These are phyloP conservation scores for Viola odorata DNA, from an alignment of 345 rosid genomes.

Conservation along the genomic window DNA sequence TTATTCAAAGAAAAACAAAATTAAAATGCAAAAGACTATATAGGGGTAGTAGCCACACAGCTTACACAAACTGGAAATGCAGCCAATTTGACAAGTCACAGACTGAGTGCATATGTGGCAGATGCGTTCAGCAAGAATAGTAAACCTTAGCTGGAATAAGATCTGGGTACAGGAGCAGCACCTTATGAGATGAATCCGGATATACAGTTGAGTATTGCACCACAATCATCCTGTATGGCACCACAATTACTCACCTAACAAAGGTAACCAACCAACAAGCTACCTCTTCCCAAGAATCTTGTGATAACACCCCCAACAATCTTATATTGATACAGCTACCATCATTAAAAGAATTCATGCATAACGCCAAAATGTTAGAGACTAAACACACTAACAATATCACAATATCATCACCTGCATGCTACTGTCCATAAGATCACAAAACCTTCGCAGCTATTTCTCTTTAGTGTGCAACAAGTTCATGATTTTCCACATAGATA, in stretches of 20 bases:
- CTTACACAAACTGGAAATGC: not conserved
- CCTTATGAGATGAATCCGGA: constrained; percentile 51
- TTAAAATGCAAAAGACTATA: too few species aligned
- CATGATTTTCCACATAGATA: too few species aligned
- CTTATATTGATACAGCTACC: constrained; percentile 2
- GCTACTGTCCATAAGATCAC: not conserved
- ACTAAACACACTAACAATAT: too few species aligned
- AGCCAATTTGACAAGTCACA: constrained; percentile 3
- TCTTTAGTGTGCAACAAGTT: too few species aligned
- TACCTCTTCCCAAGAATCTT: constrained; percentile 30
- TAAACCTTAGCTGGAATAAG: constrained; percentile 55
- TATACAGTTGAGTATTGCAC: constrained; percentile 33
- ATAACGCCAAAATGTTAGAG: not conserved
- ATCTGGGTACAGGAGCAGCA: constrained; percentile 43
- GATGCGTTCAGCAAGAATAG: constrained; percentile 23
- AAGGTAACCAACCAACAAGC: constrained; percentile 46
- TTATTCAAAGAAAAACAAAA: too few species aligned
- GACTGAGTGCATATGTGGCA: constrained; percentile 12
- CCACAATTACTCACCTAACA: constrained; percentile 57
- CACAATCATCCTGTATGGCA: constrained; percentile 54
- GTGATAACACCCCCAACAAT: constrained; percentile 9
- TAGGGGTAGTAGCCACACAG: too few species aligned
- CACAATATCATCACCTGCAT: too few species aligned
- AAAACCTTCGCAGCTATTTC: not conserved
- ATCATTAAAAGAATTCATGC: constrained; percentile 9